A percentile compares a stretch with the other conserved stretches of the same genome.
phyloP scores from a whole-genome alignment of 2,329 filamentous ascomycete genomes.

The Diplodia corticola region DNA sequence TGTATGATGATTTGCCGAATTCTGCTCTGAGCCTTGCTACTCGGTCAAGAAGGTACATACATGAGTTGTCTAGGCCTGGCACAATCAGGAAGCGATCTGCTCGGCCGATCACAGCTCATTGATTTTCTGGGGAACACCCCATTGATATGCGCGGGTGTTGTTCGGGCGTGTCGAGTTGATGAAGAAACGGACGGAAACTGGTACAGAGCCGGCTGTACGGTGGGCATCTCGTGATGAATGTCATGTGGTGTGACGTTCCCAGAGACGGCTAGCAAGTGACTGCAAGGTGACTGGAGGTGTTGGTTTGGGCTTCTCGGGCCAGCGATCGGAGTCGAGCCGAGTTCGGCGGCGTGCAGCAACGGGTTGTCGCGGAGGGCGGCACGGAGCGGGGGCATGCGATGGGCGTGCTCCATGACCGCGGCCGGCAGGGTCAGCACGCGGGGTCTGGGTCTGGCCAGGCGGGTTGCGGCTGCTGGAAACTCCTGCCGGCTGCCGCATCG shows the following conservation, averaged over 20 bases:
- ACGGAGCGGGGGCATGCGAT: conserved; percentile 6
- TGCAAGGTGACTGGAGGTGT: not conserved
- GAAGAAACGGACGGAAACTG: not conserved
- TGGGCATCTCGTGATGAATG: not conserved
- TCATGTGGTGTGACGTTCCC: not conserved
- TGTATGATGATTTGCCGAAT: not conserved
- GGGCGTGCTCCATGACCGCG: not conserved
- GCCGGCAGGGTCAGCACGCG: not conserved
- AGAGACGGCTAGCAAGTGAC: not conserved
- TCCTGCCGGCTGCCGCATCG: conserved; percentile 5
- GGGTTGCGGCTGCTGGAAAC: not conserved
- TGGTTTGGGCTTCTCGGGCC: not conserved
- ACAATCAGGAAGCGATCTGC: not conserved
- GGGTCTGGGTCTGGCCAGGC: not conserved
- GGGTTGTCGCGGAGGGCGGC: conserved; percentile 6
- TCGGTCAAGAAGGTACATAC: not conserved
- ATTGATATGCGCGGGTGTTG: not conserved
- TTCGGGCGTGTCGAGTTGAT: conserved; percentile 3
- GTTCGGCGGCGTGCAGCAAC: not conserved
- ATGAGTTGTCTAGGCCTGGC: not conserved
- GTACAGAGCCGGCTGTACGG: not conserved
- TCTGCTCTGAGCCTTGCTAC: not conserved
- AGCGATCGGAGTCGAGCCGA: not conserved
- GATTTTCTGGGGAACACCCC: not conserved
- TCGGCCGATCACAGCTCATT: not conserved